Conservation (phyloP, 495 filamentous ascomycete genomes). For the Penicillium silybi region DNA sequence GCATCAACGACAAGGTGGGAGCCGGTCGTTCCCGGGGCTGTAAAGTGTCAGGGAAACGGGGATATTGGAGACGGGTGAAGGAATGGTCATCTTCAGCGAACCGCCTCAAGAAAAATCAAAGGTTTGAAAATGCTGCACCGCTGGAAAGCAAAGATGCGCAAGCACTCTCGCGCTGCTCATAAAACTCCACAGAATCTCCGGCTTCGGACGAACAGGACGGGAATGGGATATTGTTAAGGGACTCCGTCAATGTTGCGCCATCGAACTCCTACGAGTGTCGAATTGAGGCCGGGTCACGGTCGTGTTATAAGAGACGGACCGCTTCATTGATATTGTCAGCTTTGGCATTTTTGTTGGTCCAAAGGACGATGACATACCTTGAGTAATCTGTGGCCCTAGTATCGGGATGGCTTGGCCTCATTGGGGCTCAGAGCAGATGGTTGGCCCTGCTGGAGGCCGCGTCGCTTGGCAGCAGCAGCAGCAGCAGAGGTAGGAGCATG, state of each 20-base stretch:
- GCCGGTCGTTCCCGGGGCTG: neutral
- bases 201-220: constrained; percentile 6
- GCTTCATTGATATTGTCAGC: neutral
- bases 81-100: neutral
- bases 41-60: constrained; percentile 3
- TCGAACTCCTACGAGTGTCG: constrained; percentile 9
- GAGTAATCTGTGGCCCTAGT: constrained; percentile 3
- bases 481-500: constrained; percentile 11
- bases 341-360: neutral
- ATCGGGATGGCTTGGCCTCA: constrained; percentile 12
- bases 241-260: constrained; percentile 4
- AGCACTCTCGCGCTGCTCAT: constrained; percentile 4
- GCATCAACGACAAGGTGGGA: neutral
- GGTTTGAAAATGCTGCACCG: constrained; percentile 15
- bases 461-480: constrained; percentile 4
- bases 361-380: constrained; percentile 7
- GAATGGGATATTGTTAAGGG: neutral
- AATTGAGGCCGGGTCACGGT: constrained; percentile 3
- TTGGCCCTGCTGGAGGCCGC: neutral
- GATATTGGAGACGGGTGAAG: neutral
- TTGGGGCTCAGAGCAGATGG: neutral
- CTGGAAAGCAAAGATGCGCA: constrained; percentile 19
- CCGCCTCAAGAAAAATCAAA: constrained; percentile 3
- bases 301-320: constrained; percentile 1
- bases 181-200: constrained; percentile 19